phyloP scores from a whole-genome alignment of 495 filamentous ascomycete genomes.

The Tuber indicum region DNA sequence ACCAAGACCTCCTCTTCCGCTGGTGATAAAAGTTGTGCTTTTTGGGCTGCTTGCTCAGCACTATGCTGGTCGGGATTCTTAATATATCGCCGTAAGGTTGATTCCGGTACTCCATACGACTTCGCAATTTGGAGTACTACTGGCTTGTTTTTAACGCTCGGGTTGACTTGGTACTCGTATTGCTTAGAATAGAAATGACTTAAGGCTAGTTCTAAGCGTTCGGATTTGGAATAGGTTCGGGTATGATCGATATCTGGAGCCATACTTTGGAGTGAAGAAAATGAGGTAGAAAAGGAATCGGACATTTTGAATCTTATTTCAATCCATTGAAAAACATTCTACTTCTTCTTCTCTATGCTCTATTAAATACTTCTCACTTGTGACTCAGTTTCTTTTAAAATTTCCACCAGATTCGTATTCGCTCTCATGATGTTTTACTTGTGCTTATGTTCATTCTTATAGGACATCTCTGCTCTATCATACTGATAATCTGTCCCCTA shows the following conservation, averaged over 20 bases:
- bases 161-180: background rate
- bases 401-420: background rate
- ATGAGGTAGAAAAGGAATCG: background rate
- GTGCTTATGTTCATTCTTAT: background rate
- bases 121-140: slow-evolving; percentile 7
- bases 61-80: background rate
- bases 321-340: no score
- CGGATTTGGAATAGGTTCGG: background rate
- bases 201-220: background rate
- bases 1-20: background rate
- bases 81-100: background rate
- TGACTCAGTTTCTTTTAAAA: background rate
- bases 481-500: background rate
- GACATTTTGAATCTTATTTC: background rate
- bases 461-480: background rate
- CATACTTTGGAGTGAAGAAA: background rate
- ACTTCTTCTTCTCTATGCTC: background rate
- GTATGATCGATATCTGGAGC: background rate
- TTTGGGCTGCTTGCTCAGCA: background rate
- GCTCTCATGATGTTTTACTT: background rate
- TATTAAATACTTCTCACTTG: background rate
- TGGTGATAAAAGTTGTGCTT: background rate
- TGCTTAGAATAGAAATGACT: slow-evolving; percentile 7
- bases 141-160: background rate
- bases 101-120: background rate